phyloP scores from a whole-genome alignment of 495 filamentous ascomycete species.

The Penicillium herquei region DNA sequence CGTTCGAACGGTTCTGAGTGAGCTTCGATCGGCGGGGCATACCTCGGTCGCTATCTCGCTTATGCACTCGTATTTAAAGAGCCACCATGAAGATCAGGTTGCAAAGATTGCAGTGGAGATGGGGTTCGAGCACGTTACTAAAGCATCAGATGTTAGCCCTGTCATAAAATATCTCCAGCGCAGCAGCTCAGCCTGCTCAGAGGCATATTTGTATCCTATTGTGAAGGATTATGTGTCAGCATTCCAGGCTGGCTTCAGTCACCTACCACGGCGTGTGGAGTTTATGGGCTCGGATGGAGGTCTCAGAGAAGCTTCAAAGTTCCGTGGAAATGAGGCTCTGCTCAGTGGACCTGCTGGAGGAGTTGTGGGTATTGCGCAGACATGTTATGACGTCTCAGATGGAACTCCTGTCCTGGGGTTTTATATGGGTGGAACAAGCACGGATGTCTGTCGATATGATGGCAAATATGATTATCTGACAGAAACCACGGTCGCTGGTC shows the following conservation, averaged over 20 bases:
- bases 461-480: constrained; percentile 88
- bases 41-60: constrained; percentile 74
- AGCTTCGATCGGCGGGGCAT: constrained; percentile 61
- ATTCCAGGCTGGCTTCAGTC: constrained; percentile 54
- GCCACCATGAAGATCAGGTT: constrained; percentile 70
- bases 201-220: constrained; percentile 15
- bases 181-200: constrained; percentile 11
- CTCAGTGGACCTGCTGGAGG: constrained; percentile 77
- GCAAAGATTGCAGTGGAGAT: constrained; percentile 69
- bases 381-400: constrained; percentile 6
- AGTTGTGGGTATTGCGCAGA: constrained; percentile 24
- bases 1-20: constrained; percentile 53
- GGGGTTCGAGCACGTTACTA: constrained; percentile 64
- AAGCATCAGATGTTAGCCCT: constrained; percentile 35
- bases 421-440: constrained; percentile 90
- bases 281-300: constrained; percentile 89
- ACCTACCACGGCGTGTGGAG: constrained; percentile 60
- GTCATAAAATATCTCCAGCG: constrained; percentile 54
- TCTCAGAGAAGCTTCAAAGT: constrained; percentile 70
- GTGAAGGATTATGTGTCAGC: constrained; percentile 12
- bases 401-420: constrained; percentile 70
- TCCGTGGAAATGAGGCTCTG: constrained; percentile 74
- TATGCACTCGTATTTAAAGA: constrained; percentile 82
- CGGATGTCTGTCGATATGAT: constrained; percentile 74
- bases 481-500: constrained; percentile 63